Base-by-base conservation (phyloP, 805 yeast genomes). In the Wickerhamiella brachini region DNA sequence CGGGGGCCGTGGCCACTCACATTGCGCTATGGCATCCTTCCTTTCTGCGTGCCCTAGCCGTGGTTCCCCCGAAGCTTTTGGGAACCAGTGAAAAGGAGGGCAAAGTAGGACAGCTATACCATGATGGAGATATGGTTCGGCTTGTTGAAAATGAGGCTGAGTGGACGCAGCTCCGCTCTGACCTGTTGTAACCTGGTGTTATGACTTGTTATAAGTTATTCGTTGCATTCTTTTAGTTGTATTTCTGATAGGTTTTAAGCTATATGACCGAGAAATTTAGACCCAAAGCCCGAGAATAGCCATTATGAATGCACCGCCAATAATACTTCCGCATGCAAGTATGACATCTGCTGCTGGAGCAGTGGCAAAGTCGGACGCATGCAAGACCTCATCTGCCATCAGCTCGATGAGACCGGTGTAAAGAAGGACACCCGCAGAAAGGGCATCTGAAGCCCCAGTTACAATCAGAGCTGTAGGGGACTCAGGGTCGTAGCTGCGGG, bases 11-110 rank as follows among this genome's bases (percentile, higher is more conserved):
- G 2, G 57, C 86, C 37, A 74, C 84, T 5, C 95, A 87, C 61
- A 72, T 85, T 24, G 69, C 85, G 56, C 95, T 85, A 65, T 87
- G 95, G 96, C 96, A 87, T 62, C 95, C 95, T 13, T 76, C 75
- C 17, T 66, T 85, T 18, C 70, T 87, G 57, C 74, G 82, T 48
- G 80, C 77, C 61, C 74, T 86, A 2, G 80, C 83, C 0, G 66
- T 85, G 13, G 76, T 85, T 3, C 85, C 85, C 17, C 73, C 74
- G 44, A 71, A 76, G 62, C 67, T 74, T 10, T 71, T 78, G 49
- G 76, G 54, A 47, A 56, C 58, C 20, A 18, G 43, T 5, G 38
- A n/a, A 13, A 12, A n/a, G 38, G 29, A 13, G 23, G 45, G 46
- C 9, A 7, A 43, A 21, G 42, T 43, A 18, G 41, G 22, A 20